Conservation (phyloP, 2,329 filamentous ascomycete genomes). For the Aspergillus hiratsukae region DNA sequence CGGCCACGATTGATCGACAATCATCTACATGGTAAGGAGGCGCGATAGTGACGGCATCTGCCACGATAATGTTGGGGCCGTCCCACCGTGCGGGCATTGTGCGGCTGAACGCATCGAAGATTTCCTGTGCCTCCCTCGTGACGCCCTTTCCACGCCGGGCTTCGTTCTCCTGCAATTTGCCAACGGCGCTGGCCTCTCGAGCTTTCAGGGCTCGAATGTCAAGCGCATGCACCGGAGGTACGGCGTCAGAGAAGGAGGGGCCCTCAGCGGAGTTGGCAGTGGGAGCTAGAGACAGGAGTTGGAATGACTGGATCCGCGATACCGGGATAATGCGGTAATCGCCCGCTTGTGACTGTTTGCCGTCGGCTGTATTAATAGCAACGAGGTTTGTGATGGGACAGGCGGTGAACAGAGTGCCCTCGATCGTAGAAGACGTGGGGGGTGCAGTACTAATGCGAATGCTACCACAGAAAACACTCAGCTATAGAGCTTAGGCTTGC, state of each 20-base stretch:
- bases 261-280: slow-evolving; percentile 26
- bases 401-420: slow-evolving; percentile 60
- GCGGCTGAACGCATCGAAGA: slow-evolving; percentile 58
- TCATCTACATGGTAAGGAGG: slow-evolving; percentile 56
- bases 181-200: slow-evolving; percentile 53
- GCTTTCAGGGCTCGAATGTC: slow-evolving; percentile 52
- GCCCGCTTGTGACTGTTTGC: slow-evolving; percentile 41
- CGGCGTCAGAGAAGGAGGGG: slow-evolving; percentile 46
- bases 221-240: slow-evolving; percentile 41
- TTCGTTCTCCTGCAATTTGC: slow-evolving; percentile 54
- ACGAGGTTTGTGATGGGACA: slow-evolving; percentile 58
- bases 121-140: slow-evolving; percentile 56
- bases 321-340: slow-evolving; percentile 60
- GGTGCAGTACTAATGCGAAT: slow-evolving; percentile 55
- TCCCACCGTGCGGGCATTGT: slow-evolving; percentile 60
- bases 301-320: slow-evolving; percentile 55
- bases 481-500: neutral
- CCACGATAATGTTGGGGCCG: slow-evolving; percentile 55
- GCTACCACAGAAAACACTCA: slow-evolving; percentile 32
- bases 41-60: slow-evolving; percentile 56
- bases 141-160: slow-evolving; percentile 58
- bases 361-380: slow-evolving; percentile 52
- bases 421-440: slow-evolving; percentile 48
- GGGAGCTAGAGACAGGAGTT: slow-evolving; percentile 46
- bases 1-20: slow-evolving; percentile 42